Base-by-base conservation (phyloP, 768 basidiomycete genomes). In the Gautieria morchelliformis region DNA sequence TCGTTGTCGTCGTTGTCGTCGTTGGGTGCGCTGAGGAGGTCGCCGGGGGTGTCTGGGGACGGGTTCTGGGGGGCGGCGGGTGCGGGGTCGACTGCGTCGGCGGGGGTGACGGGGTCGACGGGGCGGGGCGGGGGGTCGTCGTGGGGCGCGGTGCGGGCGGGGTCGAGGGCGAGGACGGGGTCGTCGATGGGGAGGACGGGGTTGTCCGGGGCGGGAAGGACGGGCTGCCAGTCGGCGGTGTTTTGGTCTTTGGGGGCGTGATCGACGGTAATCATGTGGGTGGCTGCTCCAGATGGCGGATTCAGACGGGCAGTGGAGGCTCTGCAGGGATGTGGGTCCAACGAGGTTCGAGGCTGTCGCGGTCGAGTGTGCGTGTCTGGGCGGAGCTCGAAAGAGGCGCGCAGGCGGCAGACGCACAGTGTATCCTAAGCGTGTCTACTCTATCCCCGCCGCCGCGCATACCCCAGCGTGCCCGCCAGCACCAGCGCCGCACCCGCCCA, bases 401-500 rank as follows among this genome's bases (percentile, higher is more conserved):
- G 35, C 33, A 15, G 4, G 51, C 33, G 35, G 3, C 51, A 52
- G 33, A 39, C 4, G 33, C 11, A 32, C 33, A 52, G 32, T 12
- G 5, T 39, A 14, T 14, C 19, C 14, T 8, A 30, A 24, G 11
- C 37, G 51, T 52, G 11, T 20, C 10, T 4, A 20, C n/a, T n/a
- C n/a, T n/a, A n/a, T 58, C n/a, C 30, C 48, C 10, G 62, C 64
- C 35, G 63, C 58, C 9, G 51, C 4, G 86, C 80, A 70, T 92
- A 92, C 5, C 75, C 77, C 30, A 90, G 62, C 3, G 87, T 90
- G 4, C 89, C 89, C 4, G 80, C 56, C 58, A 90, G 73, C 7
- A 92, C 88, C 62, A 87, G 63, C 30, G 65, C 75, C 0, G 87
- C 86, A 0, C 89, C 89, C 5, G 63, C 66, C 84, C 86, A 89